Percentiles rank a stretch among this genome's conserved stretches.
Evolutionary conservation across 495 filamentous ascomycete genomes (phyloP).

Genomic region (Gamarada debralockiae): DNA sequence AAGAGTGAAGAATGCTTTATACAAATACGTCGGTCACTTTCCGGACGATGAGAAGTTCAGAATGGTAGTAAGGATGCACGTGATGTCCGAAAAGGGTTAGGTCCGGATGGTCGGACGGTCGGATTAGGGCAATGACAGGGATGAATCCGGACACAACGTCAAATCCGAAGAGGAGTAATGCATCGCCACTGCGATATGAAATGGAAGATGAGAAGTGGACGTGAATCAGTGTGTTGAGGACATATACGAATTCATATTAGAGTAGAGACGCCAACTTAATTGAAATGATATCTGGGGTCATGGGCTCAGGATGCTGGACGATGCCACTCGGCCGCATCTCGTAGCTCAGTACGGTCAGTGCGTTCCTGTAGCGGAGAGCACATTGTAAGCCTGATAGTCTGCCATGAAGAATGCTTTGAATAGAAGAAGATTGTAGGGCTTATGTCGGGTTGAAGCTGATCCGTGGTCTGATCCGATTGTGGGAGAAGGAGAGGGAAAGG

Average conservation of each 20-base stretch:
- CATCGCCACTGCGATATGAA: neutral
- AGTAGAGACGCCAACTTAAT: too few species aligned
- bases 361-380: too few species aligned
- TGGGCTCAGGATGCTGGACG: too few species aligned
- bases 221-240: neutral
- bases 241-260: neutral
- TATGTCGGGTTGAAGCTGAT: too few species aligned
- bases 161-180: neutral
- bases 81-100: constrained; percentile 2
- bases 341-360: too few species aligned
- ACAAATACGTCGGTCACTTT: neutral
- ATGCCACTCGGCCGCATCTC: too few species aligned
- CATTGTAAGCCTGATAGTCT: too few species aligned
- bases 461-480: neutral
- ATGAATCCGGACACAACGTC: neutral
- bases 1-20: neutral
- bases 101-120: constrained; percentile 3
- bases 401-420: too few species aligned
- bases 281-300: too few species aligned
- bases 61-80: neutral
- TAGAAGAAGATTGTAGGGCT: too few species aligned
- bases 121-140: neutral
- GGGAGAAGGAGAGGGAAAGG: neutral
- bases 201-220: neutral
- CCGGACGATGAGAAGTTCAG: neutral